Conservation (phyloP, 495 filamentous ascomycete species). For the Penicillium argentinense region DNA sequence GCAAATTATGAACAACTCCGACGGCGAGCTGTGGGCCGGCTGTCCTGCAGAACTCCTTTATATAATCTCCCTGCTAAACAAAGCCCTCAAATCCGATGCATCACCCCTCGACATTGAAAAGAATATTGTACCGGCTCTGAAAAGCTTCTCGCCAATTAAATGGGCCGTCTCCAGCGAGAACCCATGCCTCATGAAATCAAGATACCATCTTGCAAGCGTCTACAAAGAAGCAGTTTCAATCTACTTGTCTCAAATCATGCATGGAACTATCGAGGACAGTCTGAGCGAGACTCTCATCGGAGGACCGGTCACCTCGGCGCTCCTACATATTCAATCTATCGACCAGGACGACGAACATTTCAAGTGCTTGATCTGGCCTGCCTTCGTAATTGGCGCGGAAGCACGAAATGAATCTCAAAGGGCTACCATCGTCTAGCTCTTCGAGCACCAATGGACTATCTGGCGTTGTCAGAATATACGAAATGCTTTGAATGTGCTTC, state of each 20-base stretch:
- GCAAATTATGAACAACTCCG: slow-evolving; percentile 7
- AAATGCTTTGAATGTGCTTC: slow-evolving; percentile 13
- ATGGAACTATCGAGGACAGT: neutral
- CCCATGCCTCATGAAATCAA: neutral
- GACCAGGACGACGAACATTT: slow-evolving; percentile 6
- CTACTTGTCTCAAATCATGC: slow-evolving; percentile 15
- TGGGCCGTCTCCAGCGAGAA: neutral
- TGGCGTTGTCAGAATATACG: slow-evolving; percentile 19
- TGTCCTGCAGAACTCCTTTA: slow-evolving; percentile 12
- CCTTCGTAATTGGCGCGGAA: slow-evolving; percentile 23
- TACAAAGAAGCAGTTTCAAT: slow-evolving; percentile 16
- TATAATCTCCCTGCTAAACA: slow-evolving; percentile 8
- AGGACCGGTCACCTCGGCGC: no score
- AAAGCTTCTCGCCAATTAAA: slow-evolving; percentile 8
- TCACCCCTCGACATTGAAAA: neutral
- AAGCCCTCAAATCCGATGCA: neutral
- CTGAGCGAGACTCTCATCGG: no score
- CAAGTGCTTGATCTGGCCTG: slow-evolving; percentile 17
- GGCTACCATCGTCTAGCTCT: neutral
- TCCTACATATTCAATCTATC: slow-evolving; percentile 9
- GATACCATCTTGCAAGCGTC: slow-evolving; percentile 16
- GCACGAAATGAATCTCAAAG: slow-evolving; percentile 6
- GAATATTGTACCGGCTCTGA: slow-evolving; percentile 6
- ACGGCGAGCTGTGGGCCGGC: slow-evolving; percentile 10
- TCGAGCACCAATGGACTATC: slow-evolving; percentile 11